Evolutionary conservation across 148 eudicot species (phyloP).

Genomic region (Rhododendron williamsianum): DNA sequence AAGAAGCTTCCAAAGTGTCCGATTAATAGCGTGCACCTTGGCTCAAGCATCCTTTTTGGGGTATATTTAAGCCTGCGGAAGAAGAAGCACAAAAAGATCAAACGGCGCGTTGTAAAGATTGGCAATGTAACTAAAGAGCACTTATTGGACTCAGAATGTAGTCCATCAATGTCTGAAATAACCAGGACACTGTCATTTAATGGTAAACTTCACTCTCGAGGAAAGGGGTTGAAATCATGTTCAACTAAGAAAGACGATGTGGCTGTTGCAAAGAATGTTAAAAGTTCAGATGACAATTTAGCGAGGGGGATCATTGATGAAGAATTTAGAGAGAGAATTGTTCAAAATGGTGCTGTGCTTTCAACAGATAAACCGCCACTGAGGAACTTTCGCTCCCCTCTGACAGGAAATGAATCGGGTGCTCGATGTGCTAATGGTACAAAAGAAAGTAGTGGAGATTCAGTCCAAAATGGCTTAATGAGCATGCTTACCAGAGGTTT

Average conservation of each 20-base stretch:
- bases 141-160: slow-evolving; percentile 16
- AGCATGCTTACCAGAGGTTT: slow-evolving; percentile 39
- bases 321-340: slow-evolving; percentile 22
- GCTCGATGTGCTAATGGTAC: slow-evolving; percentile 17
- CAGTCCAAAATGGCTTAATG: slow-evolving; percentile 27
- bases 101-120: slow-evolving; percentile 9
- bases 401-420: slow-evolving; percentile 17
- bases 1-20: slow-evolving; percentile 31
- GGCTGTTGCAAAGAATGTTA: slow-evolving; percentile 12
- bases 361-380: slow-evolving; percentile 21
- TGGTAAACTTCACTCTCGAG: slow-evolving; percentile 16
- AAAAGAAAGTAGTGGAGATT: slow-evolving; percentile 17
- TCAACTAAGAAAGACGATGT: slow-evolving; percentile 13
- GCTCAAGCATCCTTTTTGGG: slow-evolving; percentile 50
- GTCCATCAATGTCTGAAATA: slow-evolving; percentile 40
- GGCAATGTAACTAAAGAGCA: slow-evolving; percentile 16
- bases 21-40: slow-evolving; percentile 32
- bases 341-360: slow-evolving; percentile 22
- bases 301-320: slow-evolving; percentile 16
- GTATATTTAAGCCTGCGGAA: slow-evolving; percentile 36
- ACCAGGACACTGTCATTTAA: slow-evolving; percentile 4
- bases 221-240: slow-evolving; percentile 8
- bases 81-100: slow-evolving; percentile 41
- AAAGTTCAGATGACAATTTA: slow-evolving; percentile 2
- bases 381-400: slow-evolving; percentile 5